Evolutionary conservation across 2,329 filamentous ascomycete species (phyloP).

Genomic region (Colletotrichum sp.): DNA sequence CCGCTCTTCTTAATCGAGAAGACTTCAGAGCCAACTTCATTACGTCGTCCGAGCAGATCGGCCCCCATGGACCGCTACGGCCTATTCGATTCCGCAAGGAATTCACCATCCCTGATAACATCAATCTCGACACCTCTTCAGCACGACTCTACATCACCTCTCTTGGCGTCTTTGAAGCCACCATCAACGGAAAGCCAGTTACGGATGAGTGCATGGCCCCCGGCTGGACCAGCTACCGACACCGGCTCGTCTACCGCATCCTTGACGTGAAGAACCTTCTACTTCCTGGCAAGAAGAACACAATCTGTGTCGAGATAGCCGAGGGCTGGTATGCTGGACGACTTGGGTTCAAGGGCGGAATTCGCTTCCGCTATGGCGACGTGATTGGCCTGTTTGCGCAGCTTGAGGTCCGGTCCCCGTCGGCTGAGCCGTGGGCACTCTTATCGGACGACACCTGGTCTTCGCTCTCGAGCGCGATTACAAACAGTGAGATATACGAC

Average conservation of each 20-base stretch:
- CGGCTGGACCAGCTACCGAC: slow-evolving; percentile 49
- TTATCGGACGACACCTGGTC: slow-evolving; percentile 35
- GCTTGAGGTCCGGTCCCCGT: slow-evolving; percentile 27
- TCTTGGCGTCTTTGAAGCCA: slow-evolving; percentile 40
- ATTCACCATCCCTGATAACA: background rate
- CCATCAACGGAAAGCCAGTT: slow-evolving; percentile 40
- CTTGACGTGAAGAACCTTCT: slow-evolving; percentile 45
- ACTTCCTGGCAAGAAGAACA: slow-evolving; percentile 36
- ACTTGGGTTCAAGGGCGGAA: slow-evolving; percentile 33
- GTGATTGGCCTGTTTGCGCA: slow-evolving; percentile 33
- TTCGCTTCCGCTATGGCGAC: slow-evolving; percentile 35
- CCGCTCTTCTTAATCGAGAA: background rate
- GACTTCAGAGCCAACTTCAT: slow-evolving; percentile 8
- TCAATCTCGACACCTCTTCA: background rate
- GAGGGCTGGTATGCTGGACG: slow-evolving; percentile 57
- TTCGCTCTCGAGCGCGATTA: slow-evolving; percentile 22
- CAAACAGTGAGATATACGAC: slow-evolving; percentile 29
- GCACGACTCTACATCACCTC: slow-evolving; percentile 40
- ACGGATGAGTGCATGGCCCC: slow-evolving; percentile 40
- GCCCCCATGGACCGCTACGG: background rate
- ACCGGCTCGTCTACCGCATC: slow-evolving; percentile 47
- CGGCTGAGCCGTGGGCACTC: slow-evolving; percentile 23
- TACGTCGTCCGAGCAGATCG: background rate
- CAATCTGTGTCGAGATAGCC: slow-evolving; percentile 49
- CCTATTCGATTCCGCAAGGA: slow-evolving; percentile 10